These are phyloP conservation scores for Strigomonas galati DNA, from an alignment of 208 protist species.

Conservation along the genomic window DNA sequence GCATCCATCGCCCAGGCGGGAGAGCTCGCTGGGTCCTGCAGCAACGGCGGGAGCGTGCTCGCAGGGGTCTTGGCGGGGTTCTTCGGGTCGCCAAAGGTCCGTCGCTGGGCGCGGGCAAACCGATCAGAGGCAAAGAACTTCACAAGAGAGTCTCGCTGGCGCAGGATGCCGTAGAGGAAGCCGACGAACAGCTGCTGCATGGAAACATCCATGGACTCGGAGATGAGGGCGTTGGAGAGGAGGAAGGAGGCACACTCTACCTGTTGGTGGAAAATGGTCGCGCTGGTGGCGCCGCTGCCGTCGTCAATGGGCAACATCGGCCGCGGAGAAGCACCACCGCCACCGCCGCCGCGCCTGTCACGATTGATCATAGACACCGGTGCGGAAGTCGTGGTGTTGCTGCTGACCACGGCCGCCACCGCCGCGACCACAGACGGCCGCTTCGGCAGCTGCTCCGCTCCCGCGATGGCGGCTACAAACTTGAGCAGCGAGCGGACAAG, in stretches of 20 bases:
- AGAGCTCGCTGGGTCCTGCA: conserved; percentile 32
- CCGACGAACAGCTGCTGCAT: conserved; percentile 47
- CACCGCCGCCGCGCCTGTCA: conserved; percentile 11
- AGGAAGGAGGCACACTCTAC: conserved; percentile 48
- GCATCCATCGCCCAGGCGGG: conserved; percentile 67
- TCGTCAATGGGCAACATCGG: neutral
- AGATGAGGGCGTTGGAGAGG: conserved; percentile 63
- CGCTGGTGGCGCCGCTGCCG: neutral
- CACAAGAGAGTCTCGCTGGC: conserved; percentile 45
- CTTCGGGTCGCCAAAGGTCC: conserved; percentile 25
- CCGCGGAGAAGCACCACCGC: conserved; percentile 8
- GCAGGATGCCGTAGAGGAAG: conserved; percentile 35
- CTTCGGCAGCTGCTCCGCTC: conserved; percentile 22
- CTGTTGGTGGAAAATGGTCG: conserved; percentile 19
- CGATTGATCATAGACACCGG: too few species aligned
- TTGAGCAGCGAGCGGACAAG: conserved; percentile 55
- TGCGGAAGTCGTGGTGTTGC: conserved; percentile 9
- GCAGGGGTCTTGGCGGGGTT: neutral
- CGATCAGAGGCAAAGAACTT: conserved; percentile 40
- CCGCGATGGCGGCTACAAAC: conserved; percentile 63
- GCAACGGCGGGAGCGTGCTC: conserved; percentile 7
- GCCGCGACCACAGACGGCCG: neutral
- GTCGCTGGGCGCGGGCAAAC: conserved; percentile 34
- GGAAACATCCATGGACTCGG: conserved; percentile 64
- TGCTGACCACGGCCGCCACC: conserved; percentile 19